A percentile compares a stretch with the other conserved stretches of the same genome.
phyloP scores from a whole-genome alignment of 257 asterid species.

The Linderniella brevidens region DNA sequence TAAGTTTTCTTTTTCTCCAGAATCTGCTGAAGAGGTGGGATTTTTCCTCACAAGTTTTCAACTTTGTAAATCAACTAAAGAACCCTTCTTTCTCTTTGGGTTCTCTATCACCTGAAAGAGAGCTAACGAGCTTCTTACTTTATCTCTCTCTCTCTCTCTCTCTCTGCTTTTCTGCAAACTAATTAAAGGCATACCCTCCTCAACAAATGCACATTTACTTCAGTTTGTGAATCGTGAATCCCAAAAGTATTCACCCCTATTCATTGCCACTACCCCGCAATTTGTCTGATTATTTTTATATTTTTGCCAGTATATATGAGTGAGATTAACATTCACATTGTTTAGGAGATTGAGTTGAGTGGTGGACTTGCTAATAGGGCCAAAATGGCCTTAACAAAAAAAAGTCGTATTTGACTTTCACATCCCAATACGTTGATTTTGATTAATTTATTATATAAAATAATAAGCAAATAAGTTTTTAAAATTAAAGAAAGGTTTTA shows the following conservation, averaged over 20 bases:
- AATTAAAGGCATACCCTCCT: slow-evolving; percentile 37
- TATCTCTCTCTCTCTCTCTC: slow-evolving; percentile 14
- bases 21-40: slow-evolving; percentile 1
- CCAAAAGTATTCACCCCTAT: slow-evolving; percentile 22
- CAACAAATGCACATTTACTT: slow-evolving; percentile 60
- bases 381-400: slow-evolving; percentile 7
- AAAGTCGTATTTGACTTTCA: slow-evolving; percentile 51
- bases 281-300: not conserved
- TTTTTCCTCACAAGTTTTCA: slow-evolving; percentile 12
- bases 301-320: not conserved
- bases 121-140: slow-evolving; percentile 9
- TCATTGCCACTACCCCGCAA: slow-evolving; percentile 26
- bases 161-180: slow-evolving; percentile 15
- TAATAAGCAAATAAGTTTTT: slow-evolving; percentile 8
- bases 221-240: slow-evolving; percentile 24
- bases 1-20: not conserved
- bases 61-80: slow-evolving; percentile 13
- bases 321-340: no score
- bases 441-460: no score
- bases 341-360: slow-evolving; percentile 12
- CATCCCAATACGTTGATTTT: slow-evolving; percentile 10
- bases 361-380: slow-evolving; percentile 12
- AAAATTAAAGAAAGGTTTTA: no score
- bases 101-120: slow-evolving; percentile 22
- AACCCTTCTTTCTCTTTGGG: slow-evolving; percentile 14